Evolutionary conservation across 306 rosid genomes (phyloP).

Genomic region (Medicago lupulina): DNA sequence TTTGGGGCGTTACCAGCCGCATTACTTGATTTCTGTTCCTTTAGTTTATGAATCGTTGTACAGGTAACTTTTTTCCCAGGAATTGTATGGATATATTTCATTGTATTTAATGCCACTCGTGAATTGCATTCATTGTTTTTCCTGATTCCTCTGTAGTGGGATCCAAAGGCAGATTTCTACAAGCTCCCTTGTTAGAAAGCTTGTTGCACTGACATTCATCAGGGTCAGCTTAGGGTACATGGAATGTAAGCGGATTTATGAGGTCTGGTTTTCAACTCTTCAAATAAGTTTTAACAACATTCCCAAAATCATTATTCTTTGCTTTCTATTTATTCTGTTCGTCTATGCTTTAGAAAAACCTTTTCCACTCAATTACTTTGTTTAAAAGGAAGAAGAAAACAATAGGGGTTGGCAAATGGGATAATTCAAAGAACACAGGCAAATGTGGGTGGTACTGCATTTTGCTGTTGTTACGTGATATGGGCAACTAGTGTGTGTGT

Average conservation of each 20-base stretch:
- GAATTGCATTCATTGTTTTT: not conserved
- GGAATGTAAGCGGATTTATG: not conserved
- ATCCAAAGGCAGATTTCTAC: conserved; percentile 64
- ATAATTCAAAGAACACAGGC: not conserved
- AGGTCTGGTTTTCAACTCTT: conserved; percentile 39
- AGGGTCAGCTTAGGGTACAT: conserved; percentile 51
- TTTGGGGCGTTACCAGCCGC: not conserved
- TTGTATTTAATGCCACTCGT: not conserved
- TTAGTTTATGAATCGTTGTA: not conserved
- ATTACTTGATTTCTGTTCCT: not conserved
- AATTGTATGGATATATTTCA: not conserved
- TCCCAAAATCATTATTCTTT: not conserved
- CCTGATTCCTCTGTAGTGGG: not conserved
- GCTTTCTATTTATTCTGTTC: not conserved
- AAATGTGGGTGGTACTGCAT: not conserved
- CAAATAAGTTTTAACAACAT: not conserved
- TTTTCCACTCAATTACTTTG: no score
- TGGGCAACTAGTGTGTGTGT: no score
- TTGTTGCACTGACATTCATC: conserved; percentile 76
- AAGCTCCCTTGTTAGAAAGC: conserved; percentile 71
- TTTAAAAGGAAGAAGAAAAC: not conserved
- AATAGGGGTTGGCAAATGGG: not conserved
- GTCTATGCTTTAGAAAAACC: conserved; percentile 12
- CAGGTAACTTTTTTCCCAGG: not conserved
- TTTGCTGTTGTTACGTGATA: not conserved